Percentiles rank a stretch among this genome's conserved stretches.
Evolutionary conservation across 441 rosid species (phyloP).

Genomic region (Gossypium schwendimanii): DNA sequence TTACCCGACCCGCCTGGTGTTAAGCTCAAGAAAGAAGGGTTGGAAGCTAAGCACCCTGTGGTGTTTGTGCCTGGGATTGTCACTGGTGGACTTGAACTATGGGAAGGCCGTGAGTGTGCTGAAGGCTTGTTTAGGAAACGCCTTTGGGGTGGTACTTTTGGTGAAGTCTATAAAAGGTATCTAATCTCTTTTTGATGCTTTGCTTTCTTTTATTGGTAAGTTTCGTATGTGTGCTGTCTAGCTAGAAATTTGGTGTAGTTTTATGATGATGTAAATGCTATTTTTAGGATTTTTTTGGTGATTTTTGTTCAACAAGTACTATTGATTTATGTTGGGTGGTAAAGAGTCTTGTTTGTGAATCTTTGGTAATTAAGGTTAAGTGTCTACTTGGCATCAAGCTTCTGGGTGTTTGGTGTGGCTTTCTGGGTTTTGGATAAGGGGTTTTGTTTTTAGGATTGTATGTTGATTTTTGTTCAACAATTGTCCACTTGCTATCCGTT

Average conservation of each 20-base stretch:
- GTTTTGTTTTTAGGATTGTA: no score
- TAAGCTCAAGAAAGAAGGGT: constrained; percentile 69
- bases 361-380: no score
- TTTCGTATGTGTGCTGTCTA: neutral
- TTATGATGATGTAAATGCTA: neutral
- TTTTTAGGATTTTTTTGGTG: no score
- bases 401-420: no score
- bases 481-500: no score
- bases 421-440: no score
- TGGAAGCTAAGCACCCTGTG: constrained; percentile 70
- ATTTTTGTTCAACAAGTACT: no score
- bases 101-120: constrained; percentile 89
- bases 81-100: constrained; percentile 89
- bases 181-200: neutral
- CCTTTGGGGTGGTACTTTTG: constrained; percentile 94
- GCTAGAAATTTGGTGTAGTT: neutral
- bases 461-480: no score
- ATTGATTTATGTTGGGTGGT: no score
- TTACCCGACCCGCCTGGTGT: constrained; percentile 82
- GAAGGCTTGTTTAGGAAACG: constrained; percentile 84
- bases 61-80: constrained; percentile 93
- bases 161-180: constrained; percentile 82
- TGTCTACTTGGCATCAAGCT: no score
- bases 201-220: neutral
- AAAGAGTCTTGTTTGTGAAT: no score